phyloP scores from a whole-genome alignment of 2,329 filamentous ascomycete species.

The Clarireedia paspali region DNA sequence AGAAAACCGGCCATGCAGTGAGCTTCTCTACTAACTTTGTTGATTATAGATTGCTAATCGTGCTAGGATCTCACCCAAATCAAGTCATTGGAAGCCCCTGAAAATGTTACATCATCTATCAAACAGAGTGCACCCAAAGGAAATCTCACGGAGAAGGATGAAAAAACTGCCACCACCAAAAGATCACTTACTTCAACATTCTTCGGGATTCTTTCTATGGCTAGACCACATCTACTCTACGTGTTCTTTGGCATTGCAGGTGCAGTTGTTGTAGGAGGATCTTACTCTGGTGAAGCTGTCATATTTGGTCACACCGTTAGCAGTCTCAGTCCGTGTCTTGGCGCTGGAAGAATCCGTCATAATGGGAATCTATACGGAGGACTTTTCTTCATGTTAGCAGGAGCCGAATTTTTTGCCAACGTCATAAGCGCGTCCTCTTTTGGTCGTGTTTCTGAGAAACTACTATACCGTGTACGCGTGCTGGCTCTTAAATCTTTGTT shows the following conservation, averaged over 20 bases:
- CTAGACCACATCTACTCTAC: constrained; percentile 1
- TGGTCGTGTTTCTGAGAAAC: constrained; percentile 53
- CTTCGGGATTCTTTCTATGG: constrained; percentile 1
- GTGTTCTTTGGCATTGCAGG: background rate
- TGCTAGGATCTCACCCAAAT: background rate
- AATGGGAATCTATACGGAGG: constrained; percentile 33
- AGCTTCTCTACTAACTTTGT: background rate
- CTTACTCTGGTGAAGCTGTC: constrained; percentile 46
- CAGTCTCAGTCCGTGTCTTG: constrained; percentile 41
- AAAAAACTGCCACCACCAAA: background rate
- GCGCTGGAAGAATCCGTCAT: constrained; percentile 17
- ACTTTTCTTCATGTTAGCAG: constrained; percentile 42
- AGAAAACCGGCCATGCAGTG: background rate
- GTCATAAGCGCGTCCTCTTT: constrained; percentile 45
- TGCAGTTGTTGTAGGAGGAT: constrained; percentile 45
- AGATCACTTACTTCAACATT: background rate
- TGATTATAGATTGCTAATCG: background rate
- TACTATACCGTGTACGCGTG: constrained; percentile 54
- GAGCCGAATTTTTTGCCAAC: constrained; percentile 55
- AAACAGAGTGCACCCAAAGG: background rate
- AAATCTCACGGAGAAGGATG: background rate
- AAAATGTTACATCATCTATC: background rate
- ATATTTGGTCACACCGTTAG: constrained; percentile 46
- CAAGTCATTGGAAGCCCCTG: background rate
- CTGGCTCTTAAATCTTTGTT: constrained; percentile 48